Evolutionary conservation across 805 yeast genomes (phyloP).

Genomic region (Scheffersomyces amazonensis): DNA sequence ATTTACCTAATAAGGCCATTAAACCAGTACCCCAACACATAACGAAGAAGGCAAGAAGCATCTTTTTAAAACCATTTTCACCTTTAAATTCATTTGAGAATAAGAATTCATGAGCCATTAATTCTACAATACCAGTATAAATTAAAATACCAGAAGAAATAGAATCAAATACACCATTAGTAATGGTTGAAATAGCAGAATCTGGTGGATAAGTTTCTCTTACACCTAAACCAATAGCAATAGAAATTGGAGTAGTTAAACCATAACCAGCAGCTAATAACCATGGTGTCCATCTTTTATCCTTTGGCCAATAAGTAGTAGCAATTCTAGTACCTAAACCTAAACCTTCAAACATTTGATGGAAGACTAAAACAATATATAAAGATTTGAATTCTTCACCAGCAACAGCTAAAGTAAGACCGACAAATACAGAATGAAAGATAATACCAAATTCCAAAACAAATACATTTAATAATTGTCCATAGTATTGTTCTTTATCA

Average conservation of each 20-base stretch:
- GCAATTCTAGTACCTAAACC: slow-evolving; percentile 75
- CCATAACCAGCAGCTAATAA: slow-evolving; percentile 49
- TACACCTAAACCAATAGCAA: slow-evolving; percentile 77
- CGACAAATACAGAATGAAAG: slow-evolving; percentile 82
- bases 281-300: slow-evolving; percentile 53
- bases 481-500: slow-evolving; percentile 47
- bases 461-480: slow-evolving; percentile 46
- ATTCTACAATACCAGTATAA: slow-evolving; percentile 74
- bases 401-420: slow-evolving; percentile 72
- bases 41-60: slow-evolving; percentile 49
- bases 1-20: slow-evolving; percentile 74
- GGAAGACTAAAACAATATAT: slow-evolving; percentile 68
- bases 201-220: slow-evolving; percentile 59
- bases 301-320: slow-evolving; percentile 32
- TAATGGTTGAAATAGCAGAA: slow-evolving; percentile 55
- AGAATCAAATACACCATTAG: slow-evolving; percentile 73
- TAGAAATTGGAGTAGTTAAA: slow-evolving; percentile 68
- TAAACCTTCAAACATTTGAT: slow-evolving; percentile 83
- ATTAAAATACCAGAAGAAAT: slow-evolving; percentile 75
- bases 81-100: slow-evolving; percentile 64
- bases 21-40: slow-evolving; percentile 69
- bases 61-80: slow-evolving; percentile 47
- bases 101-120: slow-evolving; percentile 75
- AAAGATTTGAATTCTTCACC: slow-evolving; percentile 73
- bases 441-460: slow-evolving; percentile 76